Evolutionary conservation across 2,329 filamentous ascomycete genomes (phyloP).

Genomic region (Thielaviopsis punctulata): DNA sequence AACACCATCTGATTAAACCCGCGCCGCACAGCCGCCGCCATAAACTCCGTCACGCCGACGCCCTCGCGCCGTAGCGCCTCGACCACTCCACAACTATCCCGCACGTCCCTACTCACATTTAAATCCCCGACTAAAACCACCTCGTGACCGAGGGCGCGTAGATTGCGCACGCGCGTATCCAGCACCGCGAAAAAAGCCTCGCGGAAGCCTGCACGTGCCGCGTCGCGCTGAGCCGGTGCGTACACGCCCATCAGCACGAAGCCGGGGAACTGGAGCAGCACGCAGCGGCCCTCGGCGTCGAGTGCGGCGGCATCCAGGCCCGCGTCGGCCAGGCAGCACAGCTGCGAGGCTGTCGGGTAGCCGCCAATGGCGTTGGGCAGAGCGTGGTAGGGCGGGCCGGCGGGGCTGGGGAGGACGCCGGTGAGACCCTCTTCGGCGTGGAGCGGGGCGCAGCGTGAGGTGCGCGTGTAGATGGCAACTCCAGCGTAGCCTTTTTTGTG

Average conservation of each 20-base stretch:
- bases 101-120: slow-evolving; percentile 53
- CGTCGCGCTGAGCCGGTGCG: slow-evolving; percentile 76
- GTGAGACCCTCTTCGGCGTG: slow-evolving; percentile 88
- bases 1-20: slow-evolving; percentile 77
- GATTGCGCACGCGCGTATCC: slow-evolving; percentile 70
- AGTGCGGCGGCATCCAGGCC: slow-evolving; percentile 46
- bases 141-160: slow-evolving; percentile 62
- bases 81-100: slow-evolving; percentile 59
- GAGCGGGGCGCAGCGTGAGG: slow-evolving; percentile 66
- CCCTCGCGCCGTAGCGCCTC: slow-evolving; percentile 57
- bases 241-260: slow-evolving; percentile 91
- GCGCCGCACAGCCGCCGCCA: slow-evolving; percentile 52
- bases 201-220: slow-evolving; percentile 67
- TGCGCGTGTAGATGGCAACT: slow-evolving; percentile 89
- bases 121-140: slow-evolving; percentile 79
- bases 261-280: slow-evolving; percentile 82
- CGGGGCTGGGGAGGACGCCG: slow-evolving; percentile 52
- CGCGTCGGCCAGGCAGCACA: slow-evolving; percentile 30
- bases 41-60: slow-evolving; percentile 52
- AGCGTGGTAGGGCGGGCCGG: slow-evolving; percentile 59
- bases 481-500: slow-evolving; percentile 96
- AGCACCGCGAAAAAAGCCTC: slow-evolving; percentile 63
- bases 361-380: slow-evolving; percentile 70
- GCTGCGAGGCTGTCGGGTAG: slow-evolving; percentile 56
- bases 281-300: slow-evolving; percentile 81